Evolutionary conservation across 2,329 filamentous ascomycete genomes (phyloP).

Genomic region (Calonectria fujianensis): DNA sequence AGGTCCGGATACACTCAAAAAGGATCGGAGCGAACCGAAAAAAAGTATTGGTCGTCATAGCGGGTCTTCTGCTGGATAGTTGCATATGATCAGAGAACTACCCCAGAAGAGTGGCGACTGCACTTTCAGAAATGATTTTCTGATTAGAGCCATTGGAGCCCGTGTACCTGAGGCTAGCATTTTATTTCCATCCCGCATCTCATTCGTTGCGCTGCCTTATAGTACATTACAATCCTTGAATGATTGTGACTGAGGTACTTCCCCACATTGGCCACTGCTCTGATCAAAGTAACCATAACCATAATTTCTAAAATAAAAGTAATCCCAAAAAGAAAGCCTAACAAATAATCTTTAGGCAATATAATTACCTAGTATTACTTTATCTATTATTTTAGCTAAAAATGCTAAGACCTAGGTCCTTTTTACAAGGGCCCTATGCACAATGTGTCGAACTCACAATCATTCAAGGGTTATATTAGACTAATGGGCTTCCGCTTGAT

Average conservation of each 20-base stretch:
- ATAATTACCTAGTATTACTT: too few species aligned
- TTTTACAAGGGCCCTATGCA: too few species aligned
- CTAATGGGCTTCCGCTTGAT: not conserved
- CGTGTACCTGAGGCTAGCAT: not conserved
- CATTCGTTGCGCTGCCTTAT: not conserved
- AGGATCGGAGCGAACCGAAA: not conserved
- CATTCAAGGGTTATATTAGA: too few species aligned
- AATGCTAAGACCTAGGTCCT: too few species aligned
- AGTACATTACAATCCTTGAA: not conserved
- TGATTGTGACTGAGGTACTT: too few species aligned
- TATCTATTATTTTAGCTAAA: too few species aligned
- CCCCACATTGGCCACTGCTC: too few species aligned
- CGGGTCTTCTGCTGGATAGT: conserved; percentile 30
- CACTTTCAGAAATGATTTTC: not conserved
- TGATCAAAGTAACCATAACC: too few species aligned
- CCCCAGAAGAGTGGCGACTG: conserved; percentile 3
- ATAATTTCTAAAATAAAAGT: too few species aligned
- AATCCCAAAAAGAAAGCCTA: too few species aligned
- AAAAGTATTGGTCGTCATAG: conserved; percentile 18
- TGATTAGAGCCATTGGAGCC: not conserved
- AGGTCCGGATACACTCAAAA: not conserved
- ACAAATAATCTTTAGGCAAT: too few species aligned
- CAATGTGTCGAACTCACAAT: too few species aligned
- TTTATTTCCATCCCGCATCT: not conserved
- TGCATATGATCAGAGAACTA: conserved; percentile 25